These are phyloP conservation scores for Furcasterigmium sp. DNA, from an alignment of 2,329 filamentous ascomycete species.

Conservation along the genomic window DNA sequence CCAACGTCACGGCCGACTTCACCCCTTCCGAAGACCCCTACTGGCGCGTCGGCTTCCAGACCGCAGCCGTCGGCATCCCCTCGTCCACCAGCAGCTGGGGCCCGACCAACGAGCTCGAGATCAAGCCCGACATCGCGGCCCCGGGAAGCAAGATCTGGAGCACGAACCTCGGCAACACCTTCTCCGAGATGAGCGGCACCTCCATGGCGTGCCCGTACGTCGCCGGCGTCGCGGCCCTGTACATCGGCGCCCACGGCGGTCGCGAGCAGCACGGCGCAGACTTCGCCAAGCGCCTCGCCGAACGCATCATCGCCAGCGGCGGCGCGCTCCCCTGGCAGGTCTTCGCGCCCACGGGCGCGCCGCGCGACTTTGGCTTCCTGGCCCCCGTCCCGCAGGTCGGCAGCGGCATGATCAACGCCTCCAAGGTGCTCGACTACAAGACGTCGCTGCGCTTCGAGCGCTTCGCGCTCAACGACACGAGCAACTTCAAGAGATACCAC, in stretches of 20 bases:
- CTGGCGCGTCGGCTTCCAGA: constrained; percentile 10
- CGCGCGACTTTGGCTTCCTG: constrained; percentile 13
- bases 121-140: constrained; percentile 37
- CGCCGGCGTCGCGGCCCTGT: constrained; percentile 35
- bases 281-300: constrained; percentile 21
- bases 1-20: constrained; percentile 10
- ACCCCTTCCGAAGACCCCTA: constrained; percentile 1
- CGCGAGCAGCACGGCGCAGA: constrained; percentile 21
- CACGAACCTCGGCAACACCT: constrained; percentile 30
- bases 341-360: constrained; percentile 13
- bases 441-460: constrained; percentile 30
- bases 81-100: constrained; percentile 36
- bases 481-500: constrained; percentile 23
- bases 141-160: constrained; percentile 39
- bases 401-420: constrained; percentile 34
- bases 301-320: constrained; percentile 27
- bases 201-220: constrained; percentile 43
- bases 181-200: constrained; percentile 38
- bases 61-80: constrained; percentile 28
- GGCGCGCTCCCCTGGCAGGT: constrained; percentile 20
- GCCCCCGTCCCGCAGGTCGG: constrained; percentile 33
- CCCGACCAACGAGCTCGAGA: constrained; percentile 33
- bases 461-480: constrained; percentile 38
- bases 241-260: constrained; percentile 27
- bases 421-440: constrained; percentile 30